These are phyloP conservation scores for Nakataea oryzae DNA, from an alignment of 2,329 filamentous ascomycete species.

Conservation along the genomic window DNA sequence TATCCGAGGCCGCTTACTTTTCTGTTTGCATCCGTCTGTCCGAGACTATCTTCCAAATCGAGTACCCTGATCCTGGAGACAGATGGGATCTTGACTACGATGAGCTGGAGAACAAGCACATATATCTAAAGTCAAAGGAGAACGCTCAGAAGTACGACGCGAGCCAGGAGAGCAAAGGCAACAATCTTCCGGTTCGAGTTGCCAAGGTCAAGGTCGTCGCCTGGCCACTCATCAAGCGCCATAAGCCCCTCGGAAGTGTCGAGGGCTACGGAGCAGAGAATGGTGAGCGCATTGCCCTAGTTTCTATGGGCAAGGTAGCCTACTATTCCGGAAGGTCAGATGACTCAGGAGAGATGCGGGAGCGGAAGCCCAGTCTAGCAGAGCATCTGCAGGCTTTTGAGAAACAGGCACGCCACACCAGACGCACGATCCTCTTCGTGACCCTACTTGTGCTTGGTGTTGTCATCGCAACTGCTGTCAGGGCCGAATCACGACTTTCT, in stretches of 20 bases:
- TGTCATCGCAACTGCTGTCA: not conserved
- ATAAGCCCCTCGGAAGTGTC: constrained; percentile 10
- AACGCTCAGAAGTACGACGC: constrained; percentile 5
- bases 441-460: not conserved
- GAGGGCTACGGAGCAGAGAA: not conserved
- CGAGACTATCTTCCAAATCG: constrained; percentile 18
- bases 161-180: constrained; percentile 4
- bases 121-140: constrained; percentile 12
- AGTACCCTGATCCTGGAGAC: constrained; percentile 16
- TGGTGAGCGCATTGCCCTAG: constrained; percentile 11
- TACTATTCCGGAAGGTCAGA: constrained; percentile 18
- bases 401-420: not conserved
- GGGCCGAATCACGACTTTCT: not conserved
- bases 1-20: constrained; percentile 19
- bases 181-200: constrained; percentile 2
- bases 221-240: constrained; percentile 19
- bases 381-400: constrained; percentile 6
- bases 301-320: constrained; percentile 15
- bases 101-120: constrained; percentile 8
- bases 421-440: not conserved
- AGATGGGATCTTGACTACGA: constrained; percentile 14
- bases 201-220: constrained; percentile 20
- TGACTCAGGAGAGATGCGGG: constrained; percentile 4
- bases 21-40: constrained; percentile 19
- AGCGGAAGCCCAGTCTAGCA: constrained; percentile 9